Evolutionary conservation across 495 filamentous ascomycete genomes (phyloP).

Genomic region (Lasiosphaeris hirsuta): DNA sequence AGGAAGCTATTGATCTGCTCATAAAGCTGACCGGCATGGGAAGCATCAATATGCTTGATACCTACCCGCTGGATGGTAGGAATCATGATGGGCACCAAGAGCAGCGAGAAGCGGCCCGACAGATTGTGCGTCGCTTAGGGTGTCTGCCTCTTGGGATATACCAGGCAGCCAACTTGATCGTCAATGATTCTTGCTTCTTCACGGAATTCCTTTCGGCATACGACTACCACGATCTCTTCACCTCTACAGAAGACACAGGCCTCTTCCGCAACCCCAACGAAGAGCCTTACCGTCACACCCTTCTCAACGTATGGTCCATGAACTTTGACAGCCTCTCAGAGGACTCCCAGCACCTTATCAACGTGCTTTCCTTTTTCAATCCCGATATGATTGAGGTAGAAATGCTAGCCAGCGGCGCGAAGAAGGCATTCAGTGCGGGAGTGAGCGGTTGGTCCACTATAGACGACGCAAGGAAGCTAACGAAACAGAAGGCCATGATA

Average conservation of each 20-base stretch:
- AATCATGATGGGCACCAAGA: neutral
- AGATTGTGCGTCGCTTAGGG: neutral
- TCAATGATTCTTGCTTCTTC: neutral
- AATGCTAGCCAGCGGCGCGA: neutral
- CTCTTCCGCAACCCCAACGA: neutral
- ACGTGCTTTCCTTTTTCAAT: neutral
- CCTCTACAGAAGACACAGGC: neutral
- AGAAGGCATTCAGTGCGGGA: neutral
- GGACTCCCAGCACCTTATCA: neutral
- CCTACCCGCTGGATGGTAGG: neutral
- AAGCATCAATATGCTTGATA: neutral
- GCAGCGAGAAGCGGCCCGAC: neutral
- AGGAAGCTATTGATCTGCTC: neutral
- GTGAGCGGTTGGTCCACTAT: neutral
- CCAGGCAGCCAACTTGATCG: neutral
- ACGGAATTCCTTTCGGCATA: neutral
- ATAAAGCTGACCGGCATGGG: neutral
- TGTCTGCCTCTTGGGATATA: neutral
- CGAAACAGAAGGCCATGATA: neutral
- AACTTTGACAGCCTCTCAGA: neutral
- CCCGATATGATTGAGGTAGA: neutral
- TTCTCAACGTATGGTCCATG: neutral
- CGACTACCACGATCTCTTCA: neutral
- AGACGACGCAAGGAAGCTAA: neutral
- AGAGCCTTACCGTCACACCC: neutral